Base-by-base conservation (phyloP, 306 rosid genomes). In the Begonia loranthoides region DNA sequence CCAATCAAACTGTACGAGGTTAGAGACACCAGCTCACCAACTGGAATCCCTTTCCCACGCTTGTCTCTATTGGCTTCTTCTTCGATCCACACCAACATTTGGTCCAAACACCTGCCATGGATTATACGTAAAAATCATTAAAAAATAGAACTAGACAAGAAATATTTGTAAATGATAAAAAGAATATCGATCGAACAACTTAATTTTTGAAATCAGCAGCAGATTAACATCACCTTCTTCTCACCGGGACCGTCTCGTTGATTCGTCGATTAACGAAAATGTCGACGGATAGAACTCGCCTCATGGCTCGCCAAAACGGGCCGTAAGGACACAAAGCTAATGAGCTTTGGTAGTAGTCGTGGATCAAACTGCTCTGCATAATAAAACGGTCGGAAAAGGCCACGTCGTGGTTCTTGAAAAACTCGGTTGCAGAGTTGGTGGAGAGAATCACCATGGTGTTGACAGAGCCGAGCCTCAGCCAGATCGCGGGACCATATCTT, bases 401-500 rank as follows among this genome's bases (percentile, higher is more conserved):
- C n/a, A 63, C 59, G 54, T 80, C 94, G 55, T 84, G 83, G 60
- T 61, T 21, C 34, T 73, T 80, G 72, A 84, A 84, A 17, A 75
- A 55, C 13, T 61, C 72, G 3, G 65, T 6, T 48, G 86, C 76
- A 1, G 80, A 54, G 28, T 54, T 56, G 10, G 79, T 55, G 0
- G 83, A 72, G 51, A 70, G 89, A 41, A 84, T 62, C 2, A 54
- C 81, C 77, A 84, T 69, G 44, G 89, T 70, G 76, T 84, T 78
- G 10, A 54, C 59, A 40, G 77, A 56, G 2, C 89, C 89, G 0
- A 84, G 50, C 41, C 45, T 64, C 19, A 84, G 81, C 89, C 83
- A 71, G 9, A 80, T 55, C 4, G 80, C 68, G 4, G 72, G 76
- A 9, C 83, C 86, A 16, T 70, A 43, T n/a, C 40, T 58, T 17